phyloP scores from a whole-genome alignment of 257 asterid genomes.

The Avicennia marina region DNA sequence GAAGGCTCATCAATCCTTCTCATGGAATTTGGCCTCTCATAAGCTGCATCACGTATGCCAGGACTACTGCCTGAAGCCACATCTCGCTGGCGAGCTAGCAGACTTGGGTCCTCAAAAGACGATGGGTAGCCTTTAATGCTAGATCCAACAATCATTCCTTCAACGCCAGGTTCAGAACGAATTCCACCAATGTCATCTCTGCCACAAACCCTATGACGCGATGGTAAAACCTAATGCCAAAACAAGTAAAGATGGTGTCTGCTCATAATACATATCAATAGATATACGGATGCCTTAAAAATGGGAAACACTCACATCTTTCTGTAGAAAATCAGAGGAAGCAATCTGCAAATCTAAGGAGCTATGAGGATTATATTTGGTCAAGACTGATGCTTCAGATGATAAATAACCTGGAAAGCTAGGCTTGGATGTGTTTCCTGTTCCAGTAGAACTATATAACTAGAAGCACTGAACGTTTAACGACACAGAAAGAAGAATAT shows the following conservation, averaged over 20 bases:
- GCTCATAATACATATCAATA: slow-evolving; percentile 8
- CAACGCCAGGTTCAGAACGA: slow-evolving; percentile 39
- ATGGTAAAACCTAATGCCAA: slow-evolving; percentile 38
- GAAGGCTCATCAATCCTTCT: slow-evolving; percentile 38
- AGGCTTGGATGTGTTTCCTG: slow-evolving; percentile 37
- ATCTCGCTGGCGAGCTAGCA: slow-evolving; percentile 35
- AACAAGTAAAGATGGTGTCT: slow-evolving; percentile 1
- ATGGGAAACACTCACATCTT: slow-evolving; percentile 41
- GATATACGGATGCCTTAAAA: slow-evolving; percentile 3
- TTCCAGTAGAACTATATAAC: slow-evolving; percentile 16
- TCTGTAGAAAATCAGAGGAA: slow-evolving; percentile 36
- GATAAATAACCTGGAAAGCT: slow-evolving; percentile 50
- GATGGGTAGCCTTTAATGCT: slow-evolving; percentile 41
- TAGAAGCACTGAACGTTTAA: not conserved
- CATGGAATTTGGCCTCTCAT: slow-evolving; percentile 43
- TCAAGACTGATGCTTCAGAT: slow-evolving; percentile 44
- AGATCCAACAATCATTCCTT: slow-evolving; percentile 38
- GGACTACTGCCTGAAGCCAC: slow-evolving; percentile 30
- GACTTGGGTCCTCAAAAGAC: slow-evolving; percentile 45
- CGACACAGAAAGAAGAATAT: not conserved
- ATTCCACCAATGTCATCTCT: slow-evolving; percentile 26
- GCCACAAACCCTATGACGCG: slow-evolving; percentile 39
- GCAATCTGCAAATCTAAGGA: slow-evolving; percentile 30
- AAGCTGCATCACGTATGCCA: slow-evolving; percentile 34
- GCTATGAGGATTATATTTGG: slow-evolving; percentile 34